Evolutionary conservation across 768 basidiomycete genomes (phyloP).

Genomic region (Kwoniella dendrophila): DNA sequence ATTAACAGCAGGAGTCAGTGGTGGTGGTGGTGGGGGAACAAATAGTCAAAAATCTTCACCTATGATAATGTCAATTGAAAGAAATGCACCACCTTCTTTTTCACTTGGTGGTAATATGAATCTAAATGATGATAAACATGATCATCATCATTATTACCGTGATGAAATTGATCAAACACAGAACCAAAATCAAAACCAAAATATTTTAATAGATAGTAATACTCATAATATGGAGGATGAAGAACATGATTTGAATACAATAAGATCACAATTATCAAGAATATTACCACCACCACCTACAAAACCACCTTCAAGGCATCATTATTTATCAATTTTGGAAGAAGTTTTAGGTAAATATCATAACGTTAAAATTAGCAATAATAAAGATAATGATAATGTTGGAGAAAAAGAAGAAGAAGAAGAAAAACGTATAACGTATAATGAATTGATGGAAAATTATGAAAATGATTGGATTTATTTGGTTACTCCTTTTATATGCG

Average conservation of each 20-base stretch:
- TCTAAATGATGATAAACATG: not conserved
- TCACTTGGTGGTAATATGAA: not conserved
- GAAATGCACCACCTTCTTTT: constrained; percentile 2
- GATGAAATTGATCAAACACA: no score
- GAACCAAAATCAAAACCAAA: not conserved
- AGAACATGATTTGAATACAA: constrained; percentile 12
- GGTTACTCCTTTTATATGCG: constrained; percentile 47
- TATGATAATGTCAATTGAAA: not conserved
- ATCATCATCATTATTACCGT: not conserved
- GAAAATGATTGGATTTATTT: constrained; percentile 45
- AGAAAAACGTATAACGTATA: constrained; percentile 5
- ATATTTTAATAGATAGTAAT: no score
- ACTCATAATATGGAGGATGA: not conserved
- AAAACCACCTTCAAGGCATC: constrained; percentile 36
- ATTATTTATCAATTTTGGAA: constrained; percentile 36
- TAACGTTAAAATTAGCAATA: constrained; percentile 23
- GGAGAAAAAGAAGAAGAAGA: not conserved
- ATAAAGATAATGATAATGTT: constrained; percentile 27
- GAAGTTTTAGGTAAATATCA: constrained; percentile 48
- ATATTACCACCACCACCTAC: constrained; percentile 45
- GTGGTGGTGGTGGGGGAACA: not conserved
- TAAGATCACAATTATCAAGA: constrained; percentile 34
- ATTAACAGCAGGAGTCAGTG: not conserved
- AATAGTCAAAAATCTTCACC: not conserved
- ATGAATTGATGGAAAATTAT: constrained; percentile 1